phyloP scores from a whole-genome alignment of 352 stramenopile genomes.

The Pythium guiyangense region DNA sequence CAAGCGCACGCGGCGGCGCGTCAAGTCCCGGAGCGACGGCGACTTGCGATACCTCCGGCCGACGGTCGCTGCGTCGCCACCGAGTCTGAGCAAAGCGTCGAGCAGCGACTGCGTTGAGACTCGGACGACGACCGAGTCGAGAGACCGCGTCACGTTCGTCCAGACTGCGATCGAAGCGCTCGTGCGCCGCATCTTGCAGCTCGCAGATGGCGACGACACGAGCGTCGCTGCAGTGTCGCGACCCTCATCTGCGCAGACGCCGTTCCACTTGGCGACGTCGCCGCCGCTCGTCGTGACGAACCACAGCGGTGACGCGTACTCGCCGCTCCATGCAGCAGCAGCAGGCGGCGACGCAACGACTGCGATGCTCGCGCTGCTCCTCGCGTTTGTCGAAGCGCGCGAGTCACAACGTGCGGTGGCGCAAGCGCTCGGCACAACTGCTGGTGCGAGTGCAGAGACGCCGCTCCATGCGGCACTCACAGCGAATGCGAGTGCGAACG shows the following conservation, averaged over 20 bases:
- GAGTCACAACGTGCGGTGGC: constrained; percentile 12
- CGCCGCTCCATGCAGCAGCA: constrained; percentile 38
- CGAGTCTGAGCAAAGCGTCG: not conserved
- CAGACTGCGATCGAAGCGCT: constrained; percentile 8
- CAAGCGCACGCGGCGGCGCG: constrained; percentile 21
- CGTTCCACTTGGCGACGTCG: constrained; percentile 29
- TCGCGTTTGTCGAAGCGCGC: constrained; percentile 27
- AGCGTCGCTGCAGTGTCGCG: not conserved
- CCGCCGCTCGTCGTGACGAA: constrained; percentile 29
- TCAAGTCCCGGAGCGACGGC: constrained; percentile 47
- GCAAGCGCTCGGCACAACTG: constrained; percentile 17
- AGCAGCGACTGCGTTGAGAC: constrained; percentile 3
- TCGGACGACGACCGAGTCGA: not conserved
- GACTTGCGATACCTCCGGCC: constrained; percentile 28
- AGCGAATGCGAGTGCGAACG: constrained; percentile 32
- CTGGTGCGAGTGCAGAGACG: constrained; percentile 26
- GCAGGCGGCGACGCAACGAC: constrained; percentile 31
- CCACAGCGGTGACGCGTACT: constrained; percentile 25
- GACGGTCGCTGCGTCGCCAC: constrained; percentile 3
- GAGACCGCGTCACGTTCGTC: constrained; percentile 6
- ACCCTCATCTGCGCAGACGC: constrained; percentile 4
- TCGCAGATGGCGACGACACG: not conserved
- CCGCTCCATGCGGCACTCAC: constrained; percentile 39
- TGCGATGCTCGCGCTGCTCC: constrained; percentile 29
- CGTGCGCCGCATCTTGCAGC: constrained; percentile 9